These are phyloP conservation scores for Lojkania enalia DNA, from an alignment of 2,329 filamentous ascomycete genomes.

Conservation along the genomic window DNA sequence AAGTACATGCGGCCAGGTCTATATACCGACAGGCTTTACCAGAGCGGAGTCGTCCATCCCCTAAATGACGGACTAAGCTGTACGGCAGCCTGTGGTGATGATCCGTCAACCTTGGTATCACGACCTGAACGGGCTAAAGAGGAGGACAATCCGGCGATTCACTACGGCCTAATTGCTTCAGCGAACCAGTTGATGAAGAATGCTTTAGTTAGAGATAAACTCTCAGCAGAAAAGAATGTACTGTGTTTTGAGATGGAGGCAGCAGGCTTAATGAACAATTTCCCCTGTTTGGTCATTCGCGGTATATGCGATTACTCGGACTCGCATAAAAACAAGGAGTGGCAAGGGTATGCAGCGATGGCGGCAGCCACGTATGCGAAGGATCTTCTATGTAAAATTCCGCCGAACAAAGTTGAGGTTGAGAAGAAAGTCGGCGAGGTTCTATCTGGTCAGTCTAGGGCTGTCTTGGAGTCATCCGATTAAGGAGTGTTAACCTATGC, in stretches of 20 bases:
- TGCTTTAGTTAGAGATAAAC: slow-evolving; percentile 40
- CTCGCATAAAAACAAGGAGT: slow-evolving; percentile 24
- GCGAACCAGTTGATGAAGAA: slow-evolving; percentile 50
- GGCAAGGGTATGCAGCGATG: slow-evolving; percentile 25
- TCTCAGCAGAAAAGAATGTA: slow-evolving; percentile 28
- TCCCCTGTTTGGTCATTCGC: slow-evolving; percentile 27
- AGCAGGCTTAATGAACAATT: slow-evolving; percentile 30
- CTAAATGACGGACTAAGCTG: not conserved
- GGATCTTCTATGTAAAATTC: slow-evolving; percentile 8
- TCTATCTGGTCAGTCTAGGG: slow-evolving; percentile 14
- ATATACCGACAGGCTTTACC: not conserved
- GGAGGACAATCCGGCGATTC: slow-evolving; percentile 27
- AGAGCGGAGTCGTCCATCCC: not conserved
- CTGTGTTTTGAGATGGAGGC: slow-evolving; percentile 32
- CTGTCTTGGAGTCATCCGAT: slow-evolving; percentile 7
- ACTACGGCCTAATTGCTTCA: slow-evolving; percentile 47
- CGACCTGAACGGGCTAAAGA: not conserved
- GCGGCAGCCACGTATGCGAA: slow-evolving; percentile 27
- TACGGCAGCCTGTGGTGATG: not conserved
- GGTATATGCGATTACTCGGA: slow-evolving; percentile 30
- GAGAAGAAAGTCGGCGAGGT: slow-evolving; percentile 11
- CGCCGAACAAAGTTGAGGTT: slow-evolving; percentile 9
- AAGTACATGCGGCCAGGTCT: slow-evolving; percentile 3
- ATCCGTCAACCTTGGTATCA: not conserved
- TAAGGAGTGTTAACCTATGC: slow-evolving; percentile 14